These are phyloP conservation scores for Trichoderma koningiopsis DNA, from an alignment of 2,329 filamentous ascomycete genomes.

Conservation along the genomic window DNA sequence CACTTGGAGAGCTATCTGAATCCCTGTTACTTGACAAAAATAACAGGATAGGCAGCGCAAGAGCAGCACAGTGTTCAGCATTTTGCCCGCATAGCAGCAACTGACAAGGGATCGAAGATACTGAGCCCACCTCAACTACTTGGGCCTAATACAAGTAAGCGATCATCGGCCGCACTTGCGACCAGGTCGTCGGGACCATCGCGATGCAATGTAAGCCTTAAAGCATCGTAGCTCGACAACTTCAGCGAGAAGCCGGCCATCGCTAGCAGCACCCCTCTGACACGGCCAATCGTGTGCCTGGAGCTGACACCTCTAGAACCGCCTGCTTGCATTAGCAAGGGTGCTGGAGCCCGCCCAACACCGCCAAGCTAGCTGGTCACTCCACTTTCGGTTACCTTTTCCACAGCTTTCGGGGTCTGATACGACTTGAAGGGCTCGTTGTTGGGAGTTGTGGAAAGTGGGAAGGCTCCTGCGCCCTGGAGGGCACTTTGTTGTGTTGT, in stretches of 20 bases:
- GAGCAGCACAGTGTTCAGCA: no score
- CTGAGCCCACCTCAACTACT: no score
- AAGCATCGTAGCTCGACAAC: background rate
- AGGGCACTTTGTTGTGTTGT: background rate
- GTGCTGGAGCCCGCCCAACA: background rate
- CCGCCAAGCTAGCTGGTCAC: background rate
- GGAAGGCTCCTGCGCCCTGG: background rate
- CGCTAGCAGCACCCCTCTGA: background rate
- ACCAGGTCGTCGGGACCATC: background rate
- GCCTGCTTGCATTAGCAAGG: background rate
- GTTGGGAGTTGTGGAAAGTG: no score
- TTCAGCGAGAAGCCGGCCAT: background rate
- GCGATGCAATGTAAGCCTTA: background rate
- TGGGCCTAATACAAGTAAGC: background rate
- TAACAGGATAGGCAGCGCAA: no score
- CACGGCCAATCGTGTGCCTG: background rate
- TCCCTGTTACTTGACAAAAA: no score
- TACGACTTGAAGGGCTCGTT: background rate
- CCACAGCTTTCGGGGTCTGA: background rate
- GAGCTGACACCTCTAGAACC: background rate
- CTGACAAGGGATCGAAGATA: no score
- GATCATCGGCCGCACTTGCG: background rate
- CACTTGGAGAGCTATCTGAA: no score
- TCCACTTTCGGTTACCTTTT: background rate
- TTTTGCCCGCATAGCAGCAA: no score